Evolutionary conservation across 306 rosid species (phyloP).

Genomic region (Lathyrus oleraceus): DNA sequence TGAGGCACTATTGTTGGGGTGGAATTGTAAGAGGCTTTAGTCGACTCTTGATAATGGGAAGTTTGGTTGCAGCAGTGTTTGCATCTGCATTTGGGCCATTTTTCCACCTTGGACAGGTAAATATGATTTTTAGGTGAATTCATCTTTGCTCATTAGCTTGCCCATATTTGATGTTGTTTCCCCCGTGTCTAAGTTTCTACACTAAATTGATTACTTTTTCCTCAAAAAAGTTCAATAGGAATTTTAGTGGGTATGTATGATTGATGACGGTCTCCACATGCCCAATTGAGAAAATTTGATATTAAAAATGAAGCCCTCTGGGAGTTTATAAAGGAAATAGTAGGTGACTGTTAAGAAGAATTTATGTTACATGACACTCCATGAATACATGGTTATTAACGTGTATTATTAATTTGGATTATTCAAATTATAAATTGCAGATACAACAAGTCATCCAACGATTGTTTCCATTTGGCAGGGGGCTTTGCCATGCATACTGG

Average conservation of each 20-base stretch:
- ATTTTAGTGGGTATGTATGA: neutral
- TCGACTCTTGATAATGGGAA: constrained; percentile 68
- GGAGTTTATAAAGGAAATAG: neutral
- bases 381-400: neutral
- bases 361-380: neutral
- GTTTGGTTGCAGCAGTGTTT: constrained; percentile 63
- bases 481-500: constrained; percentile 97
- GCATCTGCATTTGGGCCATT: constrained; percentile 82
- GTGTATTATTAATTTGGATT: constrained; percentile 27
- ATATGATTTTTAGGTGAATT: constrained; percentile 5
- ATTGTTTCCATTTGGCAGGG: constrained; percentile 97
- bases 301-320: neutral
- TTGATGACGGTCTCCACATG: neutral
- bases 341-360: neutral
- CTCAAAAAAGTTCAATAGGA: neutral
- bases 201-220: constrained; percentile 16
- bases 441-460: constrained; percentile 66
- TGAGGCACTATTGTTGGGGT: constrained; percentile 84
- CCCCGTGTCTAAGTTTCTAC: constrained; percentile 7
- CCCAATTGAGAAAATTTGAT: neutral
- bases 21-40: constrained; percentile 61
- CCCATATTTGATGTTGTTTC: constrained; percentile 14
- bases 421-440: constrained; percentile 56
- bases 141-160: constrained; percentile 9
- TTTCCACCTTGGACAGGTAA: constrained; percentile 85